Percentiles rank a stretch among this genome's conserved stretches.
phyloP scores from a whole-genome alignment of 306 rosid species.

The Myrica gale region DNA sequence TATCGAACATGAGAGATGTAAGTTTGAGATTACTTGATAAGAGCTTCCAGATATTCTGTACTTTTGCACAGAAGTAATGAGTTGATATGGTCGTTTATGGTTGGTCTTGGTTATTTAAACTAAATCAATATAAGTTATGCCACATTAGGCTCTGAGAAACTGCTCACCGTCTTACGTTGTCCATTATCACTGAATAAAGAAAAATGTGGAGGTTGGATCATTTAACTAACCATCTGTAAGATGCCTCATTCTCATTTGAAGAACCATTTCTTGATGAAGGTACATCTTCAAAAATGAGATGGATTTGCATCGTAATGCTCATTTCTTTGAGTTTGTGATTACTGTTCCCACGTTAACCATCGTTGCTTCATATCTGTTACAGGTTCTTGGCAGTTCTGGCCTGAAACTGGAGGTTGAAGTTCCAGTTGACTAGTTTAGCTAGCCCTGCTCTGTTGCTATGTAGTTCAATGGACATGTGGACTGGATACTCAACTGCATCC shows the following conservation, averaged over 20 bases:
- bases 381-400: slow-evolving; percentile 64
- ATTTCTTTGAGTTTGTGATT: not conserved
- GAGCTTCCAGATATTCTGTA: not conserved
- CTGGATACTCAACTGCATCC: not conserved
- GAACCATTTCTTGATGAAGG: not conserved
- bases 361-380: slow-evolving; percentile 23
- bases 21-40: not conserved
- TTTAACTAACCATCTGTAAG: not conserved
- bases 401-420: slow-evolving; percentile 81
- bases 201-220: not conserved
- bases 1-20: not conserved
- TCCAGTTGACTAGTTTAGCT: slow-evolving; percentile 54
- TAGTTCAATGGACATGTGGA: slow-evolving; percentile 15
- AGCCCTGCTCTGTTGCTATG: slow-evolving; percentile 10
- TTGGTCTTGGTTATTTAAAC: not conserved
- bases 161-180: not conserved
- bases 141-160: not conserved
- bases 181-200: not conserved
- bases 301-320: not conserved
- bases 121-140: not conserved
- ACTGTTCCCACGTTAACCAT: slow-evolving; percentile 12
- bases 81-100: not conserved
- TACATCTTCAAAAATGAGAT: not conserved
- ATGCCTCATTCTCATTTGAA: not conserved
- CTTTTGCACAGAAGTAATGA: not conserved